Conservation (phyloP, 176 grass and related monocot genomes). For the Chrysopogon serrulatus region DNA sequence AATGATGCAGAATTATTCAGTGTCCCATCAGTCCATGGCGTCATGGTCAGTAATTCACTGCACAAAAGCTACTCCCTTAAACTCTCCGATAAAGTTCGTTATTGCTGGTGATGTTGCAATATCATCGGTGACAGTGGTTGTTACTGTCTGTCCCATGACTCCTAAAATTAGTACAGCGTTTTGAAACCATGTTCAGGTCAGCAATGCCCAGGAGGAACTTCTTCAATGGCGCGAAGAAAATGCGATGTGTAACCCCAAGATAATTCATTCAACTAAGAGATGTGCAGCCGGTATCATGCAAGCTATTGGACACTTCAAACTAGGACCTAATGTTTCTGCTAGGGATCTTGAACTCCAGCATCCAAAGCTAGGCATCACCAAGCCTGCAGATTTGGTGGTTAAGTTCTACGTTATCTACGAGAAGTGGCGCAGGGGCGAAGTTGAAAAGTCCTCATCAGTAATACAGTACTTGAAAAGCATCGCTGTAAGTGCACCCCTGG, state of each 20-base stretch:
- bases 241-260: slow-evolving; percentile 40
- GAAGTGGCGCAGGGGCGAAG: slow-evolving; percentile 50
- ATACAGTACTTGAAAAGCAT: slow-evolving; percentile 48
- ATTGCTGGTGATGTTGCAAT: neutral
- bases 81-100: neutral
- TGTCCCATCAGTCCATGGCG: slow-evolving; percentile 62
- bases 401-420: slow-evolving; percentile 73
- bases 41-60: slow-evolving; percentile 51
- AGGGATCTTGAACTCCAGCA: slow-evolving; percentile 59
- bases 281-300: slow-evolving; percentile 79
- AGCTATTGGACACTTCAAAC: slow-evolving; percentile 66
- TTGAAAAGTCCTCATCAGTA: slow-evolving; percentile 38
- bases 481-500: slow-evolving; percentile 42
- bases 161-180: neutral
- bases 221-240: slow-evolving; percentile 77
- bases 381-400: slow-evolving; percentile 40
- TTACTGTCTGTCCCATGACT: neutral
- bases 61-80: neutral
- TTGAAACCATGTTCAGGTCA: slow-evolving; percentile 59
- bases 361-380: slow-evolving; percentile 32
- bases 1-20: slow-evolving; percentile 75
- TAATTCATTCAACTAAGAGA: slow-evolving; percentile 75
- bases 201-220: slow-evolving; percentile 83
- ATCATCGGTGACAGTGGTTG: neutral
- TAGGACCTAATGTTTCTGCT: slow-evolving; percentile 61